A percentile compares a stretch with the other conserved stretches of the same genome.
Conservation (phyloP, 1,139 yeast genomes). For the Geotrichum aggregatum region DNA sequence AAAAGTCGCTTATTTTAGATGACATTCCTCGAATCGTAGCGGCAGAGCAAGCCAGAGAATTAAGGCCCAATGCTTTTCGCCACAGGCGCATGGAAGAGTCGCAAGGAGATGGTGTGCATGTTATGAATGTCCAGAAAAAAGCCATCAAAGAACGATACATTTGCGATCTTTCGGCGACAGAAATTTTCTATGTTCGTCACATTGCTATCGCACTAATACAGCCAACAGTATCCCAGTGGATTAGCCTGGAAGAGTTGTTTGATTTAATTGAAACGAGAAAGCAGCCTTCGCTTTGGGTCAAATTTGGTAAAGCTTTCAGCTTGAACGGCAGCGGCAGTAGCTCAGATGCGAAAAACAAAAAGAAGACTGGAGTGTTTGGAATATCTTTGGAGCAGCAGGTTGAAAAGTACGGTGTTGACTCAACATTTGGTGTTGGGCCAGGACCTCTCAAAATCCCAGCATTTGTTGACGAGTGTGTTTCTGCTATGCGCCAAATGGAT, state of each 20-base stretch:
- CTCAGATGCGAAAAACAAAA: slow-evolving; percentile 26
- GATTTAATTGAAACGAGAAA: slow-evolving; percentile 56
- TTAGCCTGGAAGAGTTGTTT: slow-evolving; percentile 50
- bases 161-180: slow-evolving; percentile 63
- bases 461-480: slow-evolving; percentile 78
- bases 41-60: slow-evolving; percentile 92
- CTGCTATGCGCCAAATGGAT: slow-evolving; percentile 83
- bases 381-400: slow-evolving; percentile 68
- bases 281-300: slow-evolving; percentile 63
- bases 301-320: slow-evolving; percentile 46
- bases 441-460: slow-evolving; percentile 74
- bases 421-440: slow-evolving; percentile 85
- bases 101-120: slow-evolving; percentile 24
- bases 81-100: slow-evolving; percentile 25
- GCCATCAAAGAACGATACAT: slow-evolving; percentile 44
- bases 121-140: slow-evolving; percentile 22
- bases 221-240: slow-evolving; percentile 38
- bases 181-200: slow-evolving; percentile 61
- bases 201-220: slow-evolving; percentile 63
- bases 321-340: slow-evolving; percentile 30
- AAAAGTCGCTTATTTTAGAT: slow-evolving; percentile 83
- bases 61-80: slow-evolving; percentile 33
- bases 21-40: slow-evolving; percentile 97
- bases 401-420: slow-evolving; percentile 74
- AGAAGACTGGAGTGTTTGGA: slow-evolving; percentile 63